phyloP scores from a whole-genome alignment of 768 basidiomycete genomes.

The Steccherinum ochraceum region DNA sequence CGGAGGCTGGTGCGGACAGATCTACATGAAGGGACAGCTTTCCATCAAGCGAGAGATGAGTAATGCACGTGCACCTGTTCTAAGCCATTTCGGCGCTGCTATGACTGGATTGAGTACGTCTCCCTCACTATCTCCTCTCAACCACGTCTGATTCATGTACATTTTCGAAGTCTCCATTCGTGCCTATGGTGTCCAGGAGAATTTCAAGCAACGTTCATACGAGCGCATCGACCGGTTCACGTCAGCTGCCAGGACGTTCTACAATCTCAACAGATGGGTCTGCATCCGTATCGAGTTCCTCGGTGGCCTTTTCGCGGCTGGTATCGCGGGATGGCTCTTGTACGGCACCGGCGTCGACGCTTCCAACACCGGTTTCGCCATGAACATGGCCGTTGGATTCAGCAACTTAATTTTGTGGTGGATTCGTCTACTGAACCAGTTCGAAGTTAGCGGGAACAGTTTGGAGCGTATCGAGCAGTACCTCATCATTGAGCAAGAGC shows the following conservation, averaged over 20 bases:
- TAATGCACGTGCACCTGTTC: conserved; percentile 42
- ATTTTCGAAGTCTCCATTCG: conserved; percentile 37
- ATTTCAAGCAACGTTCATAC: conserved; percentile 36
- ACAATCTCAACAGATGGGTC: conserved; percentile 34
- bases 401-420: conserved; percentile 50
- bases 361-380: conserved; percentile 32
- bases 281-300: conserved; percentile 47
- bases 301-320: conserved; percentile 42
- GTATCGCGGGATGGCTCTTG: conserved; percentile 48
- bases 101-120: conserved; percentile 40
- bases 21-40: conserved; percentile 54
- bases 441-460: conserved; percentile 39
- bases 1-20: conserved; percentile 37
- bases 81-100: conserved; percentile 48
- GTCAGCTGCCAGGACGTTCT: conserved; percentile 35
- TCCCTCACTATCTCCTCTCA: conserved; percentile 4
- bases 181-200: conserved; percentile 47
- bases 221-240: conserved; percentile 42
- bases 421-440: conserved; percentile 37
- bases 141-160: neutral
- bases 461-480: conserved; percentile 49
- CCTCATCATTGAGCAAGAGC: conserved; percentile 50
- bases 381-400: conserved; percentile 42
- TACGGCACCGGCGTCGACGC: conserved; percentile 37
- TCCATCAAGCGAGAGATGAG: conserved; percentile 54